Evolutionary conservation across 2,329 filamentous ascomycete genomes (phyloP), one percentile per base, ranked within the genome.

Genomic region (Penicillium sp.): DNA sequence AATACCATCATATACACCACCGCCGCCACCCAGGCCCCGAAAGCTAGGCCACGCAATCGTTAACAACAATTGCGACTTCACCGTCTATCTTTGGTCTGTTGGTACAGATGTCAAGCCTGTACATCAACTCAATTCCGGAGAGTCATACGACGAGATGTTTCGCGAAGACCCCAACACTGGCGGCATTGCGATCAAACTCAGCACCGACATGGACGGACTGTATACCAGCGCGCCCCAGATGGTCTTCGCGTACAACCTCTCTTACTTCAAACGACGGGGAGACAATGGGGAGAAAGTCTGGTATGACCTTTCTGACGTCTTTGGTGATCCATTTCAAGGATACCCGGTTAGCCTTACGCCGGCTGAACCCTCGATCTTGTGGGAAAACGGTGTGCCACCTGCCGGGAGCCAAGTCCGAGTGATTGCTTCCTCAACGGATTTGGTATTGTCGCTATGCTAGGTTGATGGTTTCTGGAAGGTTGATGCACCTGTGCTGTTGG

Each of bases 231-330:
- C 67, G 3, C 67, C 75, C 5, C 67, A 76, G 63, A 75, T 73
- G 3, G 67, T 75, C 21, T 78, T 77, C 52, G 75, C 75, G 22
- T 78, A 78, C 60, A 76, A 70, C 32, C 62, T 77, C 18, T 59
- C 65, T 43, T 60, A 69, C 14, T 56, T 57, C 32, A 43, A n/a
- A 13, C 24, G 18, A 1, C 43, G 38, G 1, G 36, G 45, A 1
- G n/a, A 10, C 36, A 53, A 53, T 6, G 47, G 46, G 0, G 32
- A 53, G 1, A 52, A 59, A 36, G 67, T 78, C 45, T 77, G 73
- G 66, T 79, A 77, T 55, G 75, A 77, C 61, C 61, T 79, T 39
- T 74, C 71, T 3, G 75, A 78, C 68, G 73, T 78, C 16, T 73
- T 75, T 63, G 77, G 76, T 8, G 72, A 78, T 58, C 71, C 76